Evolutionary conservation across 2,329 filamentous ascomycete genomes (phyloP), one percentile per base, ranked within the genome.

Genomic region (Epicoccum sorghinum): DNA sequence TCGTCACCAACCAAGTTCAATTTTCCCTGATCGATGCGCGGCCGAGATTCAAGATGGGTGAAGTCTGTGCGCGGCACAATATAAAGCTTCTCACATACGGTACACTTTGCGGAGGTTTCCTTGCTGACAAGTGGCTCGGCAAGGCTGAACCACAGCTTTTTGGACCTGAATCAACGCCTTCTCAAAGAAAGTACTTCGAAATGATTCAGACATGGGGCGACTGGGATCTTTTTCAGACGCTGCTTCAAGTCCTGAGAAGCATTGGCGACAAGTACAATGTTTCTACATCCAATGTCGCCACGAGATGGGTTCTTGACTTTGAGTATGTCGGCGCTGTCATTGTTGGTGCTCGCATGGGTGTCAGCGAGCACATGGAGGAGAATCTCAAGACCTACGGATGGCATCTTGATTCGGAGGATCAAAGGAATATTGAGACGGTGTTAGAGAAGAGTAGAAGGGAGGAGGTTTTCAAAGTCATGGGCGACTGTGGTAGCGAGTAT

Each of bases 261-360:
- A 75, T 82, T 14, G 78, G 75, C 0, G 55, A 55, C 12, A 79
- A 77, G 37, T 71, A 82, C 49, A 44, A 56, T 0, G 76, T 80
- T 1, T 69, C 71, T 0, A 70, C 82, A 22, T 75, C 79, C 1
- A 79, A 77, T 9, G 78, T 82, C 3, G 80, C 81, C 2, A 78
- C 75, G 13, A 70, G 80, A 55, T 83, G 79, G 76, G 79, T 83
- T 0, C 65, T 83, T 8, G 80, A 83, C 51, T 75, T 80, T 50
- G 71, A 76, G 2, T 76, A 73, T 43, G 80, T 83, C 0, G 80
- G 77, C 4, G 80, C 80, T 0, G 79, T 82, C 1, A 81, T 83
- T 24, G 75, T 83, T 4, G 80, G 81, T 1, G 74, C 75, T 2
- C 68, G 80, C 22, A 74, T 80, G 67, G 65, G 75, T 37, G 64